Percentiles rank a stretch among this genome's conserved stretches.
Evolutionary conservation across 2,329 filamentous ascomycete species (phyloP).

Genomic region (Aspergillus sp.): DNA sequence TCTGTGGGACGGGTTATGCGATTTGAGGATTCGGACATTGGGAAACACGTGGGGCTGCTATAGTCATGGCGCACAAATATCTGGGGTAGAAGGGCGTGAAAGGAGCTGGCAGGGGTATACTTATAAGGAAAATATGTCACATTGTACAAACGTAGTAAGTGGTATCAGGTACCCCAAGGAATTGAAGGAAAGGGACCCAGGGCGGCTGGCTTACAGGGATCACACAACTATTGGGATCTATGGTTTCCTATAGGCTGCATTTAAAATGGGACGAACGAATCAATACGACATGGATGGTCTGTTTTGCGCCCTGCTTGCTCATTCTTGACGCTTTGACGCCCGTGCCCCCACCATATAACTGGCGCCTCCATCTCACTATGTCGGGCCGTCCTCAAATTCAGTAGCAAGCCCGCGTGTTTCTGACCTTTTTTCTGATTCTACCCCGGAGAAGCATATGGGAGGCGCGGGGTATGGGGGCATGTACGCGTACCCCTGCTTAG

Average conservation of each 20-base stretch:
- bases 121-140: neutral
- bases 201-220: neutral
- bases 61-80: constrained; percentile 3
- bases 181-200: too few relatives aligned
- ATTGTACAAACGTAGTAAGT: neutral
- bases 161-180: too few relatives aligned
- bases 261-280: neutral
- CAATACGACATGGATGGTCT: neutral
- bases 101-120: neutral
- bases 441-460: too few relatives aligned
- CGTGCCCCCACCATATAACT: too few relatives aligned
- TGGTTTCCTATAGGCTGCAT: neutral
- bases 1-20: constrained; percentile 23
- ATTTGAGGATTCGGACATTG: constrained; percentile 8
- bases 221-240: neutral
- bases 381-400: too few relatives aligned
- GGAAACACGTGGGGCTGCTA: neutral
- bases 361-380: too few relatives aligned
- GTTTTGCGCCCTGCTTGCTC: too few relatives aligned
- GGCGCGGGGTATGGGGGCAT: too few relatives aligned
- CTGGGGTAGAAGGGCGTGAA: neutral
- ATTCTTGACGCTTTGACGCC: neutral
- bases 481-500: too few relatives aligned
- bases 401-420: too few relatives aligned
- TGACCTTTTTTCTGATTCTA: too few relatives aligned